These are phyloP conservation scores for Ambrosia artemisiifolia DNA, from an alignment of 129 eudicot species.

Conservation along the genomic window DNA sequence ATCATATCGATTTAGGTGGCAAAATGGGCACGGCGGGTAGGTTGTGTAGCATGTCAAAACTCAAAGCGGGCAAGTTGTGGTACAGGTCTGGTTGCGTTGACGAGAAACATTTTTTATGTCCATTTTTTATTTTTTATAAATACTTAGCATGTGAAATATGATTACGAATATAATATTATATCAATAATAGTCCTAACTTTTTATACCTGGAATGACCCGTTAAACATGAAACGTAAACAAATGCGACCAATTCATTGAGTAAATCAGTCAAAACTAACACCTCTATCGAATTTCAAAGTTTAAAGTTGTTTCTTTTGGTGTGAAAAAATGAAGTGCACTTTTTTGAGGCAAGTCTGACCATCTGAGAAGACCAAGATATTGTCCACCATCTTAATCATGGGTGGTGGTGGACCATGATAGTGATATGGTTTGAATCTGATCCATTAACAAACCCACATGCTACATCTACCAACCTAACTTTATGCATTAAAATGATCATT, in stretches of 20 bases:
- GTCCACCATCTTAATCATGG: neutral
- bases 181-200: neutral
- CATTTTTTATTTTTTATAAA: neutral
- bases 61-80: neutral
- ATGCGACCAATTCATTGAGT: neutral
- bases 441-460: neutral
- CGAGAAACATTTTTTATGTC: conserved; percentile 1
- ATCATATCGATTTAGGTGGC: neutral
- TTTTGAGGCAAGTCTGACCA: neutral
- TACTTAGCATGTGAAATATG: neutral
- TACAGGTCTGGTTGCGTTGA: neutral
- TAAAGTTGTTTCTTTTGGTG: conserved; percentile 1
- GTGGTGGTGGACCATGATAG: conserved; percentile 11
- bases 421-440: neutral
- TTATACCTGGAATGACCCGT: neutral
- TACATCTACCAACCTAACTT: neutral
- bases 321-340: neutral
- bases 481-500: neutral
- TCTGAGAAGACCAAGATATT: neutral
- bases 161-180: neutral
- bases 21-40: neutral
- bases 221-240: neutral
- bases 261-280: neutral
- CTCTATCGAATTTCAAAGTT: neutral
- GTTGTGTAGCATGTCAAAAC: conserved; percentile 5